Evolutionary conservation across 129 eudicot genomes (phyloP).

Genomic region (Pittosporum tobira): DNA sequence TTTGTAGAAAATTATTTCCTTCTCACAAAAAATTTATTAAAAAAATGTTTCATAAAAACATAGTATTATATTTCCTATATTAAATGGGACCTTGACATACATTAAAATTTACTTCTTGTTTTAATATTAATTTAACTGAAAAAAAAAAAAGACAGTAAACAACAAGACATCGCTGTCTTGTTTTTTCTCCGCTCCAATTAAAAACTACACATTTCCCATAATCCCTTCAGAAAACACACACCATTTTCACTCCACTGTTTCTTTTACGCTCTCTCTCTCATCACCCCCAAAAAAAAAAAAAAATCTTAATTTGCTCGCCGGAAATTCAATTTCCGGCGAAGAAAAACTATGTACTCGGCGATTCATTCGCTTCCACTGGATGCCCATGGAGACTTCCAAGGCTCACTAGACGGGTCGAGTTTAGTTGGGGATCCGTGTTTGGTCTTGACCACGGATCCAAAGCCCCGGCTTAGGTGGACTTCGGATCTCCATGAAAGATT

Average conservation of each 20-base stretch:
- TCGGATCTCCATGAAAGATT: slow-evolving; percentile 90
- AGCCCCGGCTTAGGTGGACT: slow-evolving; percentile 95
- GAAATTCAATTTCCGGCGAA: too few species aligned
- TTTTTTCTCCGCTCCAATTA: not conserved
- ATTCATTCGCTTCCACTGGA: slow-evolving; percentile 42
- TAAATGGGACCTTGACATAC: too few species aligned
- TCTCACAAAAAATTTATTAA: too few species aligned
- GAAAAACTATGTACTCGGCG: slow-evolving; percentile 39
- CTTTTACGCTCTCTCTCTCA: not conserved
- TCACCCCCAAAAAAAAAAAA: not conserved
- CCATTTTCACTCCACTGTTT: not conserved
- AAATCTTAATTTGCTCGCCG: not conserved
- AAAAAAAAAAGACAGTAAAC: slow-evolving; percentile 21
- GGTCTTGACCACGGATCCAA: slow-evolving; percentile 74
- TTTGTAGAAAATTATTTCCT: too few species aligned
- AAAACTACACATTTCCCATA: not conserved
- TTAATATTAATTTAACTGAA: not conserved
- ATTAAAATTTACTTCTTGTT: too few species aligned
- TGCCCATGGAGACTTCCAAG: slow-evolving; percentile 21
- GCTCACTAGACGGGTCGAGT: slow-evolving; percentile 34
- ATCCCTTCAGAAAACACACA: not conserved
- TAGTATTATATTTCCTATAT: too few species aligned
- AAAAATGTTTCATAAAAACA: too few species aligned
- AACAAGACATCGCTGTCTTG: slow-evolving; percentile 49
- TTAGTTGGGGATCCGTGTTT: slow-evolving; percentile 63